Evolutionary conservation across 1,284 basidiomycete genomes (phyloP).

Genomic region (Trichosporon faecale): DNA sequence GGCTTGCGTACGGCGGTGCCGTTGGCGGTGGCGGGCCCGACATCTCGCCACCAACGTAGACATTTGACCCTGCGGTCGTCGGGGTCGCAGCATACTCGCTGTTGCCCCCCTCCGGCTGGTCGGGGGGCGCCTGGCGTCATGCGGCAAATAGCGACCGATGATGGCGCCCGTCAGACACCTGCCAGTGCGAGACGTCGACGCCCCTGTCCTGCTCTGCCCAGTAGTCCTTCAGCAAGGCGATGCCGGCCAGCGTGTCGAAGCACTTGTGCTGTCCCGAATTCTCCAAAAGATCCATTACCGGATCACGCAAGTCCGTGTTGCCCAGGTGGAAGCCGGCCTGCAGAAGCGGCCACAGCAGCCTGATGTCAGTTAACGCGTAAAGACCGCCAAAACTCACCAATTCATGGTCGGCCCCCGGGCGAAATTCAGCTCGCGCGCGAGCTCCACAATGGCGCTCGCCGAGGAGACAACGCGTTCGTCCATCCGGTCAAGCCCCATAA

Average conservation of each 20-base stretch:
- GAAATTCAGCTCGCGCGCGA: slow-evolving; percentile 37
- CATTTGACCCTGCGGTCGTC: background rate
- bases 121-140: slow-evolving; percentile 10
- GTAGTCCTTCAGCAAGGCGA: slow-evolving; percentile 30
- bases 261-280: slow-evolving; percentile 44
- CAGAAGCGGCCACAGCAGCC: slow-evolving; percentile 49
- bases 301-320: slow-evolving; percentile 31
- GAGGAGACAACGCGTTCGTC: slow-evolving; percentile 36
- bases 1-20: background rate
- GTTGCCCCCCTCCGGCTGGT: background rate
- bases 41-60: background rate
- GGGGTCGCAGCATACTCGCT: background rate
- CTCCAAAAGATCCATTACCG: slow-evolving; percentile 36
- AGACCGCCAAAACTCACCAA: slow-evolving; percentile 29
- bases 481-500: slow-evolving; percentile 35
- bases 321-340: slow-evolving; percentile 44
- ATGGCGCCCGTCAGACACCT: slow-evolving; percentile 14
- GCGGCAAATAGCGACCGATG: slow-evolving; percentile 25
- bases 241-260: slow-evolving; percentile 40
- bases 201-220: slow-evolving; percentile 31
- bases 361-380: slow-evolving; percentile 19
- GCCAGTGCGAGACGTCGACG: slow-evolving; percentile 23
- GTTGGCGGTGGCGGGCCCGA: background rate
- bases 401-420: slow-evolving; percentile 32
- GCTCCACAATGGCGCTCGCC: slow-evolving; percentile 40